Evolutionary conservation across 176 grass and related monocot genomes (phyloP).

Genomic region (Oryza meridionalis): DNA sequence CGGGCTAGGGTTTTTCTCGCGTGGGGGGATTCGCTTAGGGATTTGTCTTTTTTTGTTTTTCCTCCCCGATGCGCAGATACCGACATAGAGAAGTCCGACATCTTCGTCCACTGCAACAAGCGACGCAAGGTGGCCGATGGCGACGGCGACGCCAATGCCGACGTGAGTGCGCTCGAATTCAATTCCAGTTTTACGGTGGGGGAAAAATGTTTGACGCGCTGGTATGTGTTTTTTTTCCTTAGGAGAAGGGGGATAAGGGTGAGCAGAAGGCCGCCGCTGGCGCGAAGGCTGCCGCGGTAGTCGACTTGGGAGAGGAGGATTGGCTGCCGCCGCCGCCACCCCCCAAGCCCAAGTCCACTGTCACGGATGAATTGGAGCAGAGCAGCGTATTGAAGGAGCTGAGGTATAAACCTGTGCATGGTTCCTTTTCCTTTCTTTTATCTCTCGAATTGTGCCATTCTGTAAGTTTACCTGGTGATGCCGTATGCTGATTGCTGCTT

Average conservation of each 20-base stretch:
- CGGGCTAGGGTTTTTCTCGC: conserved; percentile 38
- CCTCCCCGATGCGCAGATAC: conserved; percentile 47
- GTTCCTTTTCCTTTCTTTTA: not conserved
- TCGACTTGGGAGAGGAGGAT: conserved; percentile 66
- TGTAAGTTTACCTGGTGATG: not conserved
- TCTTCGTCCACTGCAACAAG: conserved; percentile 71
- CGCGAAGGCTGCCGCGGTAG: conserved; percentile 31
- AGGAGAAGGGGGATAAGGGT: conserved; percentile 25
- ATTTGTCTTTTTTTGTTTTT: not conserved
- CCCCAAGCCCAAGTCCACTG: conserved; percentile 52
- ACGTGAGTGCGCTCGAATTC: conserved; percentile 36
- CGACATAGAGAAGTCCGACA: conserved; percentile 68
- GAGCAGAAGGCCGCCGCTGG: conserved; percentile 18
- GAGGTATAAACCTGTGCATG: conserved; percentile 49
- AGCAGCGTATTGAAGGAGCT: conserved; percentile 50
- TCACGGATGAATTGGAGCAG: conserved; percentile 17
- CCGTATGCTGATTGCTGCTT: not conserved
- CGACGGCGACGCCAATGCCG: not conserved
- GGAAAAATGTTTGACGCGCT: conserved; percentile 6
- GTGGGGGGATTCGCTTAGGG: not conserved
- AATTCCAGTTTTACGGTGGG: not conserved
- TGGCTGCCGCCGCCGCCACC: conserved; percentile 69
- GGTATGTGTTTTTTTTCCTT: not conserved
- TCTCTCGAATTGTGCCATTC: not conserved
- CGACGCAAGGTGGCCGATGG: conserved; percentile 26